Percentiles rank a stretch among this genome's conserved stretches.
phyloP scores from a whole-genome alignment of 306 rosid species.

The Ceratonia siliqua region DNA sequence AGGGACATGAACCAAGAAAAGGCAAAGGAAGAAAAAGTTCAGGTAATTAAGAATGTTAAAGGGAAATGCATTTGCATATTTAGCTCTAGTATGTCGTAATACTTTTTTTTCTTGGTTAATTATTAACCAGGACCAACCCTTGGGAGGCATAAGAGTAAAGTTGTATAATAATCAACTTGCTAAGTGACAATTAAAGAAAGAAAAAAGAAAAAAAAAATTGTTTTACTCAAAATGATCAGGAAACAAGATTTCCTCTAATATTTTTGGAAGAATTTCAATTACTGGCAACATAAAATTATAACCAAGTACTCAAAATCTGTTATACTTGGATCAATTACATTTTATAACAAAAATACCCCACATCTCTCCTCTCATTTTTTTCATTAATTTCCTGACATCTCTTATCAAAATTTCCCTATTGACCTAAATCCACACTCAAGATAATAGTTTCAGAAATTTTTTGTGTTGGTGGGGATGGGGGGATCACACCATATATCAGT shows the following conservation, averaged over 20 bases:
- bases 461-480: background rate
- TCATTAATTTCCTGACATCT: background rate
- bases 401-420: background rate
- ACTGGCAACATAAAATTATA: background rate
- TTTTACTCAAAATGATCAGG: no score
- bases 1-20: no score
- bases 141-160: no score
- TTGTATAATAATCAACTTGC: no score
- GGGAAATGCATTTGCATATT: background rate
- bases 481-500: no score
- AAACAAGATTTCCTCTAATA: no score
- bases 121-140: no score
- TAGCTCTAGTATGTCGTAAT: background rate
- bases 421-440: background rate
- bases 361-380: background rate
- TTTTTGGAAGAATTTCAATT: background rate
- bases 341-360: background rate
- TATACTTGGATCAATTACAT: background rate
- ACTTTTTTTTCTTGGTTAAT: no score
- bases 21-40: no score
- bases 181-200: no score
- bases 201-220: no score
- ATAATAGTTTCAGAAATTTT: background rate
- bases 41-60: no score
- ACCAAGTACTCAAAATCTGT: background rate